Base-by-base conservation (phyloP, 768 basidiomycete species). In the Suillus brevipes region DNA sequence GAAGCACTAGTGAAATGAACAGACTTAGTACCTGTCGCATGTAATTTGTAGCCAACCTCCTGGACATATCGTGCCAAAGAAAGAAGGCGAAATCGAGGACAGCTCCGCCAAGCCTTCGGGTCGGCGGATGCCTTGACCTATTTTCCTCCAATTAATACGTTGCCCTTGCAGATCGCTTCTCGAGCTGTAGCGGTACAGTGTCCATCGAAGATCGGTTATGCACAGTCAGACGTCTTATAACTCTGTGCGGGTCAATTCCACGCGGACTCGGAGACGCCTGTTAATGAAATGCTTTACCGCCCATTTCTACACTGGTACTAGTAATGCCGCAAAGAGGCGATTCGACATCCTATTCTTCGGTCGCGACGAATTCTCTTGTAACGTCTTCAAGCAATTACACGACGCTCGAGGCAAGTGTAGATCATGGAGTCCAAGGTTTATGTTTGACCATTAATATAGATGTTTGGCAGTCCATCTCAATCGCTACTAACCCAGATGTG, bases 311-410 rank as follows among this genome's bases (percentile, higher is more conserved):
- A 20, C 34, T 36, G 8, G 40, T 3, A 3, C 28, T 20, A 18
- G 25, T n/a, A 18, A 28, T 31, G 58, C 18, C 25, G 38, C 13
- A 31, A 59, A 28, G 40, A 42, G 78, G 25, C 79, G 80, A 6
- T 90, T 93, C 73, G 84, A 87, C n/a, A 84, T 97, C 49, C 82
- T 97, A 7, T 97, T 94, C 75, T 85, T 94, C 73, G 95, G 95
- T 60, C 90, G 93, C 20, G 95, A 96, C 74, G 85, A 88, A 70
- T 97, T 97, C 75, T 97, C 95, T 2, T 90, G 90, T 71, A 76
- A 79, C 8, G 87, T 94, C 3, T 82, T 97, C 58, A 76, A 84
- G 60, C 81, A 89, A 63, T 75, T 97, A 2, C 78, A 90, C 63
- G 71, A 77, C 18, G 89, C 90, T 6, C 74, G 74, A 77, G 93